A percentile compares a stretch with the other conserved stretches of the same genome.
phyloP scores from a whole-genome alignment of 2,329 filamentous ascomycete species.

The Emmonsiellopsis sp. region DNA sequence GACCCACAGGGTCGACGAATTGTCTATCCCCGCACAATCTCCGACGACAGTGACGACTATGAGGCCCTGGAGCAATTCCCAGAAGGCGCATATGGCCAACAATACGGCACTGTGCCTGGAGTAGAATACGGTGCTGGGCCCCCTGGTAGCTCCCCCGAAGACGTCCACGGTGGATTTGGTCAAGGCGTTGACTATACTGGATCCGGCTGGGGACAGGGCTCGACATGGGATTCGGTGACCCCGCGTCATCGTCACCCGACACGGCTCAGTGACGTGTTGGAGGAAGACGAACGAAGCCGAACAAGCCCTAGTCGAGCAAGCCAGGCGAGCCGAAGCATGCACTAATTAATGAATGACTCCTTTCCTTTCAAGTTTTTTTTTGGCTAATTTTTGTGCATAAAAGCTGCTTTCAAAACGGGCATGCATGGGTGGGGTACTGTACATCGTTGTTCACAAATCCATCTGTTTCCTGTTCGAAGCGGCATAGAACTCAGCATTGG shows the following conservation, averaged over 20 bases:
- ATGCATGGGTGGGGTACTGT: not conserved
- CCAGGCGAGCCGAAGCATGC: conserved; percentile 40
- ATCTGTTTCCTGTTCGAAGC: too few species aligned
- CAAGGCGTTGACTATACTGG: conserved; percentile 55
- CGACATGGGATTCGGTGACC: conserved; percentile 67
- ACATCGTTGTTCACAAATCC: too few species aligned
- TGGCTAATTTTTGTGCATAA: not conserved
- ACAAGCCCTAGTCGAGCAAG: conserved; percentile 61
- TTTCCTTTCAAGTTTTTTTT: not conserved
- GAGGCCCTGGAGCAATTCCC: conserved; percentile 43
- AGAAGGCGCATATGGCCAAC: conserved; percentile 39
- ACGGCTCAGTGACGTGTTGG: conserved; percentile 76
- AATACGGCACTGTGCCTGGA: conserved; percentile 31
- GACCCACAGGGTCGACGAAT: conserved; percentile 56
- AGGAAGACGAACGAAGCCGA: conserved; percentile 69
- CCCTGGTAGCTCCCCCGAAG: conserved; percentile 17
- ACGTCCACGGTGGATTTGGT: conserved; percentile 22
- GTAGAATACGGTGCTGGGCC: conserved; percentile 19
- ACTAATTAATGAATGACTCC: conserved; percentile 31
- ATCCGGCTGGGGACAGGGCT: conserved; percentile 54
- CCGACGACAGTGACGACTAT: conserved; percentile 46
- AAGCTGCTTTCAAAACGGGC: not conserved
- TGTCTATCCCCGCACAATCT: conserved; percentile 42
- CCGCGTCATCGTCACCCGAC: conserved; percentile 77
- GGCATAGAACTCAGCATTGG: not conserved